Evolutionary conservation across 176 grass and related monocot genomes (phyloP).

Genomic region (Panicum miliaceum): DNA sequence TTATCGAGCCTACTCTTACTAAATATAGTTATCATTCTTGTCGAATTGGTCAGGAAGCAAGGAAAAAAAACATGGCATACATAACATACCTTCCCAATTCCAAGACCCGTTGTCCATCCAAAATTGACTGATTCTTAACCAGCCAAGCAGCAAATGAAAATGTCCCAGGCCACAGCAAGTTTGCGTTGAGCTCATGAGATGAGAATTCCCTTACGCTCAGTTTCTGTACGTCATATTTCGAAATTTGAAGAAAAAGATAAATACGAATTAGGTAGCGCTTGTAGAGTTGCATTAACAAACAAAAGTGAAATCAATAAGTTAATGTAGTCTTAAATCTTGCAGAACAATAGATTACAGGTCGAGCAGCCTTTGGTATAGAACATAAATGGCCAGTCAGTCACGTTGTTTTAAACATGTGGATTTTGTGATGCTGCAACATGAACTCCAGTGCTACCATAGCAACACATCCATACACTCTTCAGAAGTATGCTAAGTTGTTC

Average conservation of each 20-base stretch:
- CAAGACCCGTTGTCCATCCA: slow-evolving; percentile 56
- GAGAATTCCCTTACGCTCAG: slow-evolving; percentile 81
- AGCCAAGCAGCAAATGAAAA: slow-evolving; percentile 84
- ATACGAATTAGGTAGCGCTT: not conserved
- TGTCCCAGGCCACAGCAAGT: slow-evolving; percentile 90
- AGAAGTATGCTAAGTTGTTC: not conserved
- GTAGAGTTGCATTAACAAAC: not conserved
- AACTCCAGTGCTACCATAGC: not conserved
- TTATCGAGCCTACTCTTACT: not conserved
- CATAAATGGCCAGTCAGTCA: not conserved
- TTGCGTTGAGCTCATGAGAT: slow-evolving; percentile 86
- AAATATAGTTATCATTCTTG: not conserved
- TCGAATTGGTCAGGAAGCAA: not conserved
- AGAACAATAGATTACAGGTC: not conserved
- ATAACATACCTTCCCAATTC: slow-evolving; percentile 93
- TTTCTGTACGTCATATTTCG: slow-evolving; percentile 55
- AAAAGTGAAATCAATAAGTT: not conserved
- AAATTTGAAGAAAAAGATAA: slow-evolving; percentile 13
- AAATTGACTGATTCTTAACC: slow-evolving; percentile 60
- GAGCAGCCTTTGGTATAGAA: not conserved
- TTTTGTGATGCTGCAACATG: not conserved
- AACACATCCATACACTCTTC: not conserved
- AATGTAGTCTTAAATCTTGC: not conserved
- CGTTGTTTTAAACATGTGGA: not conserved
- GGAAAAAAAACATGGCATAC: not conserved